A percentile compares a stretch with the other conserved stretches of the same genome.
These are phyloP conservation scores for Apiospora malaysiana DNA, from an alignment of 2,329 filamentous ascomycete genomes.

Conservation along the genomic window DNA sequence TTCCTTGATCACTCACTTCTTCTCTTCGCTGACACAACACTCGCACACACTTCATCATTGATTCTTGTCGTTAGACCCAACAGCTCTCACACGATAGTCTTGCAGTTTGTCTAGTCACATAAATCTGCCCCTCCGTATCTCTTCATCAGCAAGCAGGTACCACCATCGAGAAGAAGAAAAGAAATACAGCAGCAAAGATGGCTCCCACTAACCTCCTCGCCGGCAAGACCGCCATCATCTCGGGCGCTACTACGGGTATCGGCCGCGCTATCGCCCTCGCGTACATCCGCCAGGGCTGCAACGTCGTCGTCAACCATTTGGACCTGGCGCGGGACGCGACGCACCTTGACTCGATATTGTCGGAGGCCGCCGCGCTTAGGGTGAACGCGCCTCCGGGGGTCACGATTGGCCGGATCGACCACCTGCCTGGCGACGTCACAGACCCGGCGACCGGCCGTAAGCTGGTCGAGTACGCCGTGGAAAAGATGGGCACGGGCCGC, in stretches of 20 bases:
- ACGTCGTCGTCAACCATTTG: conserved; percentile 82
- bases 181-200: conserved; percentile 39
- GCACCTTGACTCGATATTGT: conserved; percentile 60
- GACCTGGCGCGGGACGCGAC: conserved; percentile 58
- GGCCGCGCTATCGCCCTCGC: conserved; percentile 83
- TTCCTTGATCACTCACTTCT: not conserved
- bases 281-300: conserved; percentile 78
- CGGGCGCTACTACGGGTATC: conserved; percentile 85
- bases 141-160: not conserved
- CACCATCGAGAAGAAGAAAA: not conserved
- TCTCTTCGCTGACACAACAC: no score
- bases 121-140: not conserved
- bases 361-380: conserved; percentile 55
- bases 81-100: not conserved
- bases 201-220: conserved; percentile 61
- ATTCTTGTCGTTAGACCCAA: not conserved
- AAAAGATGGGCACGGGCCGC: conserved; percentile 57
- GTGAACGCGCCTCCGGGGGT: conserved; percentile 22
- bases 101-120: not conserved
- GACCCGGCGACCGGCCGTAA: conserved; percentile 72
- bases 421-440: conserved; percentile 78
- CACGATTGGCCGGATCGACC: conserved; percentile 61
- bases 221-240: conserved; percentile 84
- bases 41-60: not conserved
- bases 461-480: conserved; percentile 71